Evolutionary conservation across 371 early-diverging fungal species (phyloP).

Genomic region (Actinomortierella wolfii): DNA sequence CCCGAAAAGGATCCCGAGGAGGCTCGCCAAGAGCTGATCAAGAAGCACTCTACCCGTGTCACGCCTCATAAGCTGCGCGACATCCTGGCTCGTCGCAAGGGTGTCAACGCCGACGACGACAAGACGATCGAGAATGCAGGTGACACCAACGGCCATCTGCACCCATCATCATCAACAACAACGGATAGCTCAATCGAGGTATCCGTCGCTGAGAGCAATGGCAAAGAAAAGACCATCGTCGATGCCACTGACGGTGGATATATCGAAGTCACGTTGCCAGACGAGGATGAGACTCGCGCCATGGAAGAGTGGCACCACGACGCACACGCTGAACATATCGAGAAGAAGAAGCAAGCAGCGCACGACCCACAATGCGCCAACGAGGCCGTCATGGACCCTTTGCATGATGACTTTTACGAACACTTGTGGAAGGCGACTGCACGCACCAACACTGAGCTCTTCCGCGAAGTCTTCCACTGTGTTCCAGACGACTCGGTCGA

Average conservation of each 20-base stretch:
- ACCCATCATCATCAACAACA: background rate
- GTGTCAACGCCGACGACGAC: background rate
- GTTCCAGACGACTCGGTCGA: conserved; percentile 82
- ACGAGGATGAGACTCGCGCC: conserved; percentile 29
- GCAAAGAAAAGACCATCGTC: no score
- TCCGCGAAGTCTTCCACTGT: conserved; percentile 81
- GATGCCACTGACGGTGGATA: conserved; percentile 10
- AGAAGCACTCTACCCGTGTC: no score
- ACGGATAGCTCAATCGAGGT: no score
- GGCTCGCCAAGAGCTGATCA: conserved; percentile 18
- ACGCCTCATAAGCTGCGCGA: background rate
- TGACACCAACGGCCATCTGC: no score
- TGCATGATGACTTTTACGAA: conserved; percentile 66
- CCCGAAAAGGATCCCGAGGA: conserved; percentile 34
- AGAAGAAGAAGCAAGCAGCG: conserved; percentile 9
- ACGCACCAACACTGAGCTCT: conserved; percentile 69
- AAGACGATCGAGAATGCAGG: no score
- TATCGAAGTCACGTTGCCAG: conserved; percentile 22
- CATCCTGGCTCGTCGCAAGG: background rate
- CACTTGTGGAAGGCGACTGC: conserved; percentile 72
- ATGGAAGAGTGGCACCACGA: conserved; percentile 19
- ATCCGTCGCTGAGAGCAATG: no score
- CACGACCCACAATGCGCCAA: conserved; percentile 43
- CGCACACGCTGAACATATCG: background rate
- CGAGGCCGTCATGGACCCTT: conserved; percentile 73